Evolutionary conservation across 768 basidiomycete species (phyloP).

Genomic region (Kwoniella shandongensis): DNA sequence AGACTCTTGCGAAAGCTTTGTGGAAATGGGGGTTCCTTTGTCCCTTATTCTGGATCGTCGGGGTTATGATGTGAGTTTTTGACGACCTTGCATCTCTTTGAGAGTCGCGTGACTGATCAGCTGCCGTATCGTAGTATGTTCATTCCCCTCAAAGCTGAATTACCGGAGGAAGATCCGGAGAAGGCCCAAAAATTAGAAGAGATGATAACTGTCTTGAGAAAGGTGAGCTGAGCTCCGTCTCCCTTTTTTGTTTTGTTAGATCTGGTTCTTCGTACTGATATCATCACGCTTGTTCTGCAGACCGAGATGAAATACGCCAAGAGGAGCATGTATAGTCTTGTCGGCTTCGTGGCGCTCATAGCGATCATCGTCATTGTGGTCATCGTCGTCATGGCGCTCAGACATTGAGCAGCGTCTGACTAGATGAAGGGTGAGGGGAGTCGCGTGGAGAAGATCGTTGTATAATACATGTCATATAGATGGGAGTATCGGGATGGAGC

Average conservation of each 20-base stretch:
- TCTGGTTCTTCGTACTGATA: too few species aligned
- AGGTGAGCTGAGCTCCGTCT: constrained; percentile 25
- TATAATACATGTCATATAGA: too few species aligned
- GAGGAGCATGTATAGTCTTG: constrained; percentile 32
- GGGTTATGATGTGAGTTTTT: constrained; percentile 42
- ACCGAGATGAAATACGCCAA: constrained; percentile 47
- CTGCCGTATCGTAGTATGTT: constrained; percentile 35
- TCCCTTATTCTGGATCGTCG: constrained; percentile 43
- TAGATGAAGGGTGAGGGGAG: too few species aligned
- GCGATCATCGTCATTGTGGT: constrained; percentile 21
- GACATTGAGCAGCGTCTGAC: too few species aligned
- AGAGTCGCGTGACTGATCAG: too few species aligned
- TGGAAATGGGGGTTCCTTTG: constrained; percentile 44
- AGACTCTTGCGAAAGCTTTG: constrained; percentile 40
- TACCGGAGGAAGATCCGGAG: constrained; percentile 37
- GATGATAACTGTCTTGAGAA: constrained; percentile 43
- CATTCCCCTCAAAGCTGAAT: constrained; percentile 36
- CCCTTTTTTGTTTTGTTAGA: too few species aligned
- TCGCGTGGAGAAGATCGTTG: too few species aligned
- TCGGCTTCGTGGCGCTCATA: constrained; percentile 22
- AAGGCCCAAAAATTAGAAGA: constrained; percentile 46
- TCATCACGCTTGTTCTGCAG: constrained; percentile 9
- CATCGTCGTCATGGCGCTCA: too few species aligned
- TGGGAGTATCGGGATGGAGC: too few species aligned
- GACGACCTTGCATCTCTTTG: background rate